Conservation (phyloP, 1,284 basidiomycete genomes). For the Agaricales sp. region DNA sequence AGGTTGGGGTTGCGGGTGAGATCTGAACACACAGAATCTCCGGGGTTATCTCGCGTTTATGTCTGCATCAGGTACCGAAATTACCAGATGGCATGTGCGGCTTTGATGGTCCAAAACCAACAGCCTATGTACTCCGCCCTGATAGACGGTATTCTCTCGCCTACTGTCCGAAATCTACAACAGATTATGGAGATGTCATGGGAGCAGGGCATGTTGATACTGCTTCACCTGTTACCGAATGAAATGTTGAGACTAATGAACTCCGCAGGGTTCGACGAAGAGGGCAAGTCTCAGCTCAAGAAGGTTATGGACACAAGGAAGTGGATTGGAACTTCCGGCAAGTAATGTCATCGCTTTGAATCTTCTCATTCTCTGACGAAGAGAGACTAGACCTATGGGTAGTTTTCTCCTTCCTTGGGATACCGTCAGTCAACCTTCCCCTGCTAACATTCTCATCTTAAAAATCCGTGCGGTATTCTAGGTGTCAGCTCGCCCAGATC, state of each 20-base stretch:
- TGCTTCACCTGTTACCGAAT: background rate
- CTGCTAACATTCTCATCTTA: slow-evolving; percentile 1
- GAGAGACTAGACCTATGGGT: slow-evolving; percentile 44
- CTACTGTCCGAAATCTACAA: slow-evolving; percentile 68
- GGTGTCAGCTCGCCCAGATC: slow-evolving; percentile 20
- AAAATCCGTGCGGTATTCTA: slow-evolving; percentile 36
- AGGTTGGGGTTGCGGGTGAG: slow-evolving; percentile 69
- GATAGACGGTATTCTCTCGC: slow-evolving; percentile 45
- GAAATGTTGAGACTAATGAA: background rate
- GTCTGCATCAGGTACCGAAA: slow-evolving; percentile 74
- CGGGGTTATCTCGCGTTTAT: no score
- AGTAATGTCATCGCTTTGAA: slow-evolving; percentile 7
- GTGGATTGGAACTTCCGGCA: slow-evolving; percentile 76
- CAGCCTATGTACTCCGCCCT: slow-evolving; percentile 52
- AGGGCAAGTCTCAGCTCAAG: slow-evolving; percentile 54
- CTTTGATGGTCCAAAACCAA: slow-evolving; percentile 51
- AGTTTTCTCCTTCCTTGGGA: slow-evolving; percentile 61
- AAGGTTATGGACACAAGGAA: slow-evolving; percentile 54
- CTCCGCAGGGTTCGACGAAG: slow-evolving; percentile 58
- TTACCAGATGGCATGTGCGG: slow-evolving; percentile 72
- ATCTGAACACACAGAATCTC: no score
- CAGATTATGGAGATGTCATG: slow-evolving; percentile 34
- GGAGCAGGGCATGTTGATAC: slow-evolving; percentile 33
- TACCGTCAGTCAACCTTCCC: slow-evolving; percentile 47
- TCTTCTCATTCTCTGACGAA: slow-evolving; percentile 7